Conservation (phyloP, 2,329 filamentous ascomycete species). For the Macrophomina tecta region DNA sequence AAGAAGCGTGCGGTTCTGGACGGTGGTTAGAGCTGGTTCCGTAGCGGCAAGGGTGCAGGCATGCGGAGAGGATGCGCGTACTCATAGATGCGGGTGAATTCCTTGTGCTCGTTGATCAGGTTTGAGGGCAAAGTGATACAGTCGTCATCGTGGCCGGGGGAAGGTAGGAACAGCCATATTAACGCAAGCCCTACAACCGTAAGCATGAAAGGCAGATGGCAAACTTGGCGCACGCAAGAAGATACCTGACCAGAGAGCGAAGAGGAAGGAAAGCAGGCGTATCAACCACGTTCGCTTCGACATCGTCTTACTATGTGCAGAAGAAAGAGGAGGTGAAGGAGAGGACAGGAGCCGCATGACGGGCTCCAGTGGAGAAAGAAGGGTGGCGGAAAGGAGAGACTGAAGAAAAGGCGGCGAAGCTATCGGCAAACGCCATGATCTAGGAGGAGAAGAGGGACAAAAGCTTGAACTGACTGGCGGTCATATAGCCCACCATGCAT, state of each 20-base stretch:
- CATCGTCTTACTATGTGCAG: not conserved
- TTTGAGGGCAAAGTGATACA: conserved; percentile 15
- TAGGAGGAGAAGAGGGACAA: not conserved
- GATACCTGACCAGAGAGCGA: not conserved
- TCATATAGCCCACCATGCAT: conserved; percentile 3
- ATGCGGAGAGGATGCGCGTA: not conserved
- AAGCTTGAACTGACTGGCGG: conserved; percentile 6
- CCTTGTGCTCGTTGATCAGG: conserved; percentile 6
- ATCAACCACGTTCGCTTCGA: not conserved
- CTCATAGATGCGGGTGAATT: conserved; percentile 20
- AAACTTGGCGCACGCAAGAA: not conserved
- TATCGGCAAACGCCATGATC: not conserved
- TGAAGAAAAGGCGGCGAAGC: not conserved
- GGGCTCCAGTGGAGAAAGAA: not conserved
- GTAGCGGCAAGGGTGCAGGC: not conserved
- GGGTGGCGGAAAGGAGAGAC: not conserved
- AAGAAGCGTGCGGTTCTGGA: conserved; percentile 20
- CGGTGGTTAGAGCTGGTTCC: not conserved
- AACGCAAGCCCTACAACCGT: not conserved
- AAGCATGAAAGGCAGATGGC: not conserved
- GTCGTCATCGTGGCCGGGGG: conserved; percentile 7
- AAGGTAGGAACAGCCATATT: conserved; percentile 17
- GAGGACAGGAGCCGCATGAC: not conserved
- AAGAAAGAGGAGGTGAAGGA: not conserved
- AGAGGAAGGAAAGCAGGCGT: not conserved